These are phyloP conservation scores for Pittosporum tobira DNA, from an alignment of 129 eudicot species.

Conservation along the genomic window DNA sequence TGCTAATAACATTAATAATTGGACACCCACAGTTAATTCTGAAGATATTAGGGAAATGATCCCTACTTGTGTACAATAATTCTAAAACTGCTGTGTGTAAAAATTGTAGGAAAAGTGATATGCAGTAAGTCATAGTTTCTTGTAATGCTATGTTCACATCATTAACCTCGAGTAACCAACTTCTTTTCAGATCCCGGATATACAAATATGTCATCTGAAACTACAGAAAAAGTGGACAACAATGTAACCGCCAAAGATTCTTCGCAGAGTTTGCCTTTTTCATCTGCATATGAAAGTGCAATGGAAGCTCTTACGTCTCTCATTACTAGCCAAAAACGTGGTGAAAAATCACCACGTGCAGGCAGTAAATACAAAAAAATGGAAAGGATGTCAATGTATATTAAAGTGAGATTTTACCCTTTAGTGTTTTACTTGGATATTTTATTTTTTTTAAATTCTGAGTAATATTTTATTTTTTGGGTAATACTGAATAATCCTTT, in stretches of 20 bases:
- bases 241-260: conserved; percentile 17
- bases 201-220: conserved; percentile 43
- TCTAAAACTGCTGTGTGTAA: background rate
- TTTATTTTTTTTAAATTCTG: too few species aligned
- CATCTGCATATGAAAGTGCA: conserved; percentile 60
- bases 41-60: background rate
- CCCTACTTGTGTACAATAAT: background rate
- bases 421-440: background rate
- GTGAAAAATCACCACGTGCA: conserved; percentile 19
- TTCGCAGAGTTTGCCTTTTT: conserved; percentile 21
- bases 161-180: conserved; percentile 6
- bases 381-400: conserved; percentile 70
- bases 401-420: too few species aligned
- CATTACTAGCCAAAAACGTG: conserved; percentile 58
- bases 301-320: conserved; percentile 95
- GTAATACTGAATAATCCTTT: too few species aligned
- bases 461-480: too few species aligned
- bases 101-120: background rate
- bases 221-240: conserved; percentile 24
- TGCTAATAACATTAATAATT: background rate
- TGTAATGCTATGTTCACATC: background rate
- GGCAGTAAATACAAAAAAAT: conserved; percentile 47
- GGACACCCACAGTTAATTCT: background rate
- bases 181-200: conserved; percentile 29
- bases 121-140: background rate